A percentile compares a stretch with the other conserved stretches of the same genome.
phyloP scores from a whole-genome alignment of 208 protist species.

The Crithidia thermophila region DNA sequence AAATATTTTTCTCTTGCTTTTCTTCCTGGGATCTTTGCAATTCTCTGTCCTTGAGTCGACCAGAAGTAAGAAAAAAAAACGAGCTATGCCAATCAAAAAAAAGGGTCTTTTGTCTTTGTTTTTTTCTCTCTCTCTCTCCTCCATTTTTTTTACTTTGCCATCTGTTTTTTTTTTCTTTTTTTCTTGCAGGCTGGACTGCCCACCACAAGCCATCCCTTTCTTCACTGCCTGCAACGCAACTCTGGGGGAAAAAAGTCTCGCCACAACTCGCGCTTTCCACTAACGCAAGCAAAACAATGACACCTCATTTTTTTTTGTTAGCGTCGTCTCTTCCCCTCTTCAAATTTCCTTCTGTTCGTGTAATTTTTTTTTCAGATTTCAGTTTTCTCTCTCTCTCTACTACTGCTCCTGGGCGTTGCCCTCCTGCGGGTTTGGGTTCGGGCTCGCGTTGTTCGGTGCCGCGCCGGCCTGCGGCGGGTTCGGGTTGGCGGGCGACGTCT shows the following conservation, averaged over 20 bases:
- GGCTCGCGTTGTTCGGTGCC: slow-evolving; percentile 22
- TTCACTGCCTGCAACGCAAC: too few relatives aligned
- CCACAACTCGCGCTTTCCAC: too few relatives aligned
- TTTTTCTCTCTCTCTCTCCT: slow-evolving; percentile 4
- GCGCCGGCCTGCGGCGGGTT: slow-evolving; percentile 9
- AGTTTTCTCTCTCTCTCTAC: slow-evolving; percentile 9
- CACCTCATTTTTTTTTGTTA: too few relatives aligned
- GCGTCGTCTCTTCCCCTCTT: too few relatives aligned
- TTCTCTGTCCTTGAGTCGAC: too few relatives aligned
- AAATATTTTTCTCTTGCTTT: too few relatives aligned
- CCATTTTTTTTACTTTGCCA: slow-evolving; percentile 19
- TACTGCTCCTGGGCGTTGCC: slow-evolving; percentile 16
- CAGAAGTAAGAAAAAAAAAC: slow-evolving; percentile 2
- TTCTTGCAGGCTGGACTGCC: too few relatives aligned
- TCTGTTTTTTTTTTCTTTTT: too few relatives aligned
- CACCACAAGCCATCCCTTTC: too few relatives aligned
- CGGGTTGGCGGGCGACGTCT: slow-evolving; percentile 23
- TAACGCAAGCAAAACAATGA: too few relatives aligned
- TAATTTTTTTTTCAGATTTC: not conserved
- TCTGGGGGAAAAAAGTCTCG: too few relatives aligned
- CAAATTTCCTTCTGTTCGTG: not conserved
- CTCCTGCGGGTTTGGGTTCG: slow-evolving; percentile 32
- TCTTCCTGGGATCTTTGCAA: too few relatives aligned
- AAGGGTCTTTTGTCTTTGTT: not conserved
- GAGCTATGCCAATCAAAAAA: not conserved